Conservation (phyloP, 2,329 filamentous ascomycete genomes). For the Trichophyton rubrum region DNA sequence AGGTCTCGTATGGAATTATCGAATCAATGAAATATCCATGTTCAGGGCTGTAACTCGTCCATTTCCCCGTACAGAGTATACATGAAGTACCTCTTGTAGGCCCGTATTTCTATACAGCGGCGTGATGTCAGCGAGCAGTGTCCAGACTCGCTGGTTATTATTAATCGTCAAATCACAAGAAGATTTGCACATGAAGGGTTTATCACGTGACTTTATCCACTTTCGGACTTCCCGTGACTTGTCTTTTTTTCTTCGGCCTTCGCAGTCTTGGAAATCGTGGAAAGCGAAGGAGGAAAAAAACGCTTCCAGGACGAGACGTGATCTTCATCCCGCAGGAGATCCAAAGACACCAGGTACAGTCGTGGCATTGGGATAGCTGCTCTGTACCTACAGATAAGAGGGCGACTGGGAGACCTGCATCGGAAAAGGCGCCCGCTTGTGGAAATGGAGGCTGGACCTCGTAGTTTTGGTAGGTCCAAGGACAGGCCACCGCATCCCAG, state of each 20-base stretch:
- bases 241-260: neutral
- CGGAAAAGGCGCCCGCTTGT: neutral
- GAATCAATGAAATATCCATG: neutral
- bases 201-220: neutral
- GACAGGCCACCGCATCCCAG: neutral
- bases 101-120: neutral
- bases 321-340: neutral
- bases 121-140: no score
- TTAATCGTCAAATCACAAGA: no score
- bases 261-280: neutral
- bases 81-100: neutral
- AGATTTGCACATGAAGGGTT: no score
- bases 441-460: constrained; percentile 15
- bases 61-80: neutral
- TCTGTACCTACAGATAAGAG: neutral
- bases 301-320: neutral
- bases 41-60: neutral
- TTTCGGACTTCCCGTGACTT: neutral
- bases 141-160: no score
- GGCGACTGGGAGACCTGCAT: neutral
- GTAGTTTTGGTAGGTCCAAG: constrained; percentile 14
- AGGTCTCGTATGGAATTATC: neutral
- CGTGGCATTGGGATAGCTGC: neutral
- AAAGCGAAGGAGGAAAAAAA: neutral
- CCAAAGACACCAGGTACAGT: neutral